A percentile compares a stretch with the other conserved stretches of the same genome.
Conservation (phyloP, 257 asterid species). For the Nicotiana obtusifolia region DNA sequence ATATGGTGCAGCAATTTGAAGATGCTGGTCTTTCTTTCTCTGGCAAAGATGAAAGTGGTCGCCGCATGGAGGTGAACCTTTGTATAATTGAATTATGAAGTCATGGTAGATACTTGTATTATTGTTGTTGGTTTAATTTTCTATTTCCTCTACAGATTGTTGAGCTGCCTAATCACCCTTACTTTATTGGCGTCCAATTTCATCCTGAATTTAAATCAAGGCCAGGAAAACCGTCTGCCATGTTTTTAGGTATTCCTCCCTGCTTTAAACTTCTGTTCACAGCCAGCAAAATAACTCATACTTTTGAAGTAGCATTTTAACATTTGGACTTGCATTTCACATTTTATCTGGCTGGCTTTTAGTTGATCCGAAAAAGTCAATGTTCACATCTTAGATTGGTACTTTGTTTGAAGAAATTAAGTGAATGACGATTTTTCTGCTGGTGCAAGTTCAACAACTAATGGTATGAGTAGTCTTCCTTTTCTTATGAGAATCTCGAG, state of each 20-base stretch:
- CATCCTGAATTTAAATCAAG: conserved; percentile 78
- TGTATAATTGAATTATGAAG: not conserved
- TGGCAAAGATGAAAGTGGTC: conserved; percentile 71
- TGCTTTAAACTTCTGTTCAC: not conserved
- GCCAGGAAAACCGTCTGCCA: conserved; percentile 69
- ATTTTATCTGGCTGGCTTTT: not conserved
- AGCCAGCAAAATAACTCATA: not conserved
- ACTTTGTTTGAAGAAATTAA: not conserved
- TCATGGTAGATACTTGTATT: not conserved
- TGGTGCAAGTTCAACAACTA: not conserved
- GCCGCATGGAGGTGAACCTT: conserved; percentile 67
- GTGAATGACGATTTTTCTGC: not conserved
- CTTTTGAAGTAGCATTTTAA: not conserved
- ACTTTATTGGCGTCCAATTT: conserved; percentile 65
- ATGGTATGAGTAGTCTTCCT: not conserved
- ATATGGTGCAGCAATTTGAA: conserved; percentile 59
- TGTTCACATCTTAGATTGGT: not conserved
- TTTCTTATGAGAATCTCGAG: not conserved
- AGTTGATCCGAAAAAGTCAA: not conserved
- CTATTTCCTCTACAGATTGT: conserved; percentile 39
- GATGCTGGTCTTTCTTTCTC: conserved; percentile 61
- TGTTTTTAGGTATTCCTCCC: conserved; percentile 46
- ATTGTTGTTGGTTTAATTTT: not conserved
- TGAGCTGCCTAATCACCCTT: conserved; percentile 64
- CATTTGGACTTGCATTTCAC: not conserved